Evolutionary conservation across 306 rosid genomes (phyloP), one percentile per base, ranked within the genome.

Genomic region (Corylus heterophylla): DNA sequence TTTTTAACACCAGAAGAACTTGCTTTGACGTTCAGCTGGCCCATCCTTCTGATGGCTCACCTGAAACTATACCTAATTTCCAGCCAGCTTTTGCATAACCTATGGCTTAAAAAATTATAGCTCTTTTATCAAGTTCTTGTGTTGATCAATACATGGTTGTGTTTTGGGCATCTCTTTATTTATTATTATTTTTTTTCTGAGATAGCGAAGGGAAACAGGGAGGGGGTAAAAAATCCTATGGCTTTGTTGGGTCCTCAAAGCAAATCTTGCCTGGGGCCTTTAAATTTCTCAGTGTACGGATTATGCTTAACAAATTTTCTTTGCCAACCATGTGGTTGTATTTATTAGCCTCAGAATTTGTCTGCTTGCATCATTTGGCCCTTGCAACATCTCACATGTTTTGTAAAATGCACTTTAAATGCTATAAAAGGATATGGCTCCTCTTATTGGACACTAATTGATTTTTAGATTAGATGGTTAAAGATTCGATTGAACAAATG

Each of bases 281-380:
- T 20, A 7, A 20, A 22, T 8, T 22, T 56, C 12, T 4, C 20
- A 54, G 20, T 18, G 63, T 18, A 56, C 22, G 63, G 63, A 17
- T 5, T 20, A 10, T 12, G 66, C 14, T 49, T 10, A 49, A 12
- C 14, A 20, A 39, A 27, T 27, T 61, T 56, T 37, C 59, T 73
- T 69, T 70, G 73, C 52, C 74, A 70, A 62, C 44, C 70, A 71
- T 31, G 35, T 31, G 35, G 35, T 31, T 37, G n/a, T 78, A 25
- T 12, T 72, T 54, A 62, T 48, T 69, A 59, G 51, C 37, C 48
- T 59, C 63, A 18, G 52, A 50, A 10, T 35, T 54, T 5, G 42
- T 17, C 7, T 31, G 55, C 59, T 55, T 73, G 48, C 45, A 0
- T 5, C 8, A 8, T 39, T 39, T 39, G 44, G 44, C 5, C 44